Conservation (phyloP, 75 land plant species). For the Cryptomeria japonica region DNA sequence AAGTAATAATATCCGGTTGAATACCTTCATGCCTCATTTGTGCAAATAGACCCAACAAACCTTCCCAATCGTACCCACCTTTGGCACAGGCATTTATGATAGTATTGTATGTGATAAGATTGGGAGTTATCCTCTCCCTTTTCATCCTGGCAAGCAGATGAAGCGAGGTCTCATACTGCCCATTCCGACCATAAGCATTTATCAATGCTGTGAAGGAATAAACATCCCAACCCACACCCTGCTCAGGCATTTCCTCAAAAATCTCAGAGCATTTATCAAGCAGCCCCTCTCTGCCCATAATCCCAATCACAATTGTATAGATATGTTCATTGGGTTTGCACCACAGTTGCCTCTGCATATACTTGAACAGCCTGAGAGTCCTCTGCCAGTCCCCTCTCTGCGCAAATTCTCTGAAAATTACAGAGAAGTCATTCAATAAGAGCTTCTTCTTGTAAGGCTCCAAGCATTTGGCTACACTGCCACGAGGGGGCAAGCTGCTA, state of each 20-base stretch:
- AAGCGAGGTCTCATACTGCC: slow-evolving; percentile 66
- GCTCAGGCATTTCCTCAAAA: slow-evolving; percentile 84
- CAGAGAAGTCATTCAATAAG: slow-evolving; percentile 78
- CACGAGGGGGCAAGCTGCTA: slow-evolving; percentile 83
- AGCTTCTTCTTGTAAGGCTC: slow-evolving; percentile 72
- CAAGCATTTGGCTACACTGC: slow-evolving; percentile 87
- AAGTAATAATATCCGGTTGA: slow-evolving; percentile 92
- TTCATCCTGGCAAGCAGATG: slow-evolving; percentile 84
- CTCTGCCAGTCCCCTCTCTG: slow-evolving; percentile 94
- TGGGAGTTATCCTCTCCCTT: slow-evolving; percentile 67
- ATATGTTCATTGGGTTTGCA: slow-evolving; percentile 96
- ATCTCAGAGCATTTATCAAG: slow-evolving; percentile 79
- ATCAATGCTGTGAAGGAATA: slow-evolving; percentile 89
- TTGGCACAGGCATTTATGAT: slow-evolving; percentile 86
- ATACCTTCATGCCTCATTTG: slow-evolving; percentile 96
- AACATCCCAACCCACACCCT: slow-evolving; percentile 64
- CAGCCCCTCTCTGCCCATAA: slow-evolving; percentile 82
- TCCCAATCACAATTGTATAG: slow-evolving; percentile 80
- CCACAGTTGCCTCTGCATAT: slow-evolving; percentile 97
- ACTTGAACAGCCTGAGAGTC: slow-evolving; percentile 84
- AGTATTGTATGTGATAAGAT: slow-evolving; percentile 84
- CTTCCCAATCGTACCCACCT: slow-evolving; percentile 88
- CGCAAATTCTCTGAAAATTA: slow-evolving; percentile 92
- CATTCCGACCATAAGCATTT: slow-evolving; percentile 92
- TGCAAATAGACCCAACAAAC: slow-evolving; percentile 80